These are phyloP conservation scores for Trichocomaceae sp. DNA, from an alignment of 2,329 filamentous ascomycete species.

Conservation along the genomic window DNA sequence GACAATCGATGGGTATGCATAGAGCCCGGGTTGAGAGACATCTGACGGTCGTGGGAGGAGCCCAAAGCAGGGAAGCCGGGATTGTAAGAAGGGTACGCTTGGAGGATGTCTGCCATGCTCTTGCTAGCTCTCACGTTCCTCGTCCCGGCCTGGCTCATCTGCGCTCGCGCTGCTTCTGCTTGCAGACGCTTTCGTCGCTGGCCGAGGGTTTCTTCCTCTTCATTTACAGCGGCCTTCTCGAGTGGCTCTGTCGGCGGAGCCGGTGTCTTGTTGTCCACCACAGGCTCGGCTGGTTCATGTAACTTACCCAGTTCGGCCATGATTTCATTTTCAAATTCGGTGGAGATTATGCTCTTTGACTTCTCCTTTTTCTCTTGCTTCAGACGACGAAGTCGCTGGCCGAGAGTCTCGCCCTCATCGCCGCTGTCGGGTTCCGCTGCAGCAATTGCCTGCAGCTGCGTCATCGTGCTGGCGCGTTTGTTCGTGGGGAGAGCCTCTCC, in stretches of 20 bases:
- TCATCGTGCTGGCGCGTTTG: slow-evolving; percentile 30
- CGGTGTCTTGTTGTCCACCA: slow-evolving; percentile 13
- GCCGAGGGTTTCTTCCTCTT: slow-evolving; percentile 41
- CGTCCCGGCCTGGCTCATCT: slow-evolving; percentile 14
- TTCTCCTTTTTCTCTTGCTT: slow-evolving; percentile 28
- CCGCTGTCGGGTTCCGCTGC: slow-evolving; percentile 22
- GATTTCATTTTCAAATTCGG: slow-evolving; percentile 40
- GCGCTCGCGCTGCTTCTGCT: slow-evolving; percentile 27
- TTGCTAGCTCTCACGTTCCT: slow-evolving; percentile 29
- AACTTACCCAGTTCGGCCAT: slow-evolving; percentile 34
- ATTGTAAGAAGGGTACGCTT: slow-evolving; percentile 45
- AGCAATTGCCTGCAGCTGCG: slow-evolving; percentile 25
- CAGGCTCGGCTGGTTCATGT: slow-evolving; percentile 15
- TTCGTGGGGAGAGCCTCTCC: slow-evolving; percentile 45
- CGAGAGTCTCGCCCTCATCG: slow-evolving; percentile 40
- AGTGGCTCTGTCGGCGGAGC: background rate
- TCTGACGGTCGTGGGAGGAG: slow-evolving; percentile 19
- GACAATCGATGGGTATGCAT: slow-evolving; percentile 22
- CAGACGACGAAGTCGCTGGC: slow-evolving; percentile 38
- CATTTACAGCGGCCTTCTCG: slow-evolving; percentile 3
- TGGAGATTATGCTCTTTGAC: slow-evolving; percentile 24
- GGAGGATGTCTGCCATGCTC: slow-evolving; percentile 46
- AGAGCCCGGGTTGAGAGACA: slow-evolving; percentile 1
- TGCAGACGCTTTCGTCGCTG: slow-evolving; percentile 42
- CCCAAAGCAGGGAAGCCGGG: slow-evolving; percentile 10